Evolutionary conservation across 768 basidiomycete genomes (phyloP).

Genomic region (Amanita muscaria): DNA sequence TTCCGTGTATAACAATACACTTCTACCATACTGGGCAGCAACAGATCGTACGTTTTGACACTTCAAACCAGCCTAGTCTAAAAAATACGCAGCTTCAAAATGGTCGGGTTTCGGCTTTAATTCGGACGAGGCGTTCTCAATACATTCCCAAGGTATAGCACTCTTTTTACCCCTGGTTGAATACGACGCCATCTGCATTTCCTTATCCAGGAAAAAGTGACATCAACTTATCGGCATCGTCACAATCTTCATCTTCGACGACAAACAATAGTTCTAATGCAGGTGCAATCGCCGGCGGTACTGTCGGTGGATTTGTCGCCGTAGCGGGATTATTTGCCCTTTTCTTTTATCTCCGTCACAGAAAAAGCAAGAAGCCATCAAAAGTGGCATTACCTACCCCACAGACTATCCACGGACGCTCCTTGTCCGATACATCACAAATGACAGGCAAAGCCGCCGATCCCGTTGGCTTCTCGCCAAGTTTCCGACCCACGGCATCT

Average conservation of each 20-base stretch:
- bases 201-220: background rate
- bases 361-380: background rate
- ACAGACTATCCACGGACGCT: background rate
- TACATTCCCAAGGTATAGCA: background rate
- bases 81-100: background rate
- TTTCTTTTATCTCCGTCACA: background rate
- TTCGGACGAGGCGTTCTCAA: background rate
- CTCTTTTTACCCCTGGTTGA: background rate
- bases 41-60: conserved; percentile 4
- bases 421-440: conserved; percentile 1
- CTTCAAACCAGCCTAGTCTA: too few relatives aligned
- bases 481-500: background rate
- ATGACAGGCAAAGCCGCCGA: background rate
- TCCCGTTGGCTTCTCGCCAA: background rate
- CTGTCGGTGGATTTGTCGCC: background rate
- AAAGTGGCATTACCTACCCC: background rate
- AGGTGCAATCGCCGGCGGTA: conserved; percentile 5
- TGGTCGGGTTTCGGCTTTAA: conserved; percentile 1
- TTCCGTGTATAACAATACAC: background rate
- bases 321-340: background rate
- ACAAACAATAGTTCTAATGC: background rate
- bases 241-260: background rate
- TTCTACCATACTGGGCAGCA: conserved; percentile 4
- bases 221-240: conserved; percentile 1
- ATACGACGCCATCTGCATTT: background rate